These are phyloP conservation scores for Colletotrichum tofieldiae DNA, from an alignment of 2,329 filamentous ascomycete species.

Conservation along the genomic window DNA sequence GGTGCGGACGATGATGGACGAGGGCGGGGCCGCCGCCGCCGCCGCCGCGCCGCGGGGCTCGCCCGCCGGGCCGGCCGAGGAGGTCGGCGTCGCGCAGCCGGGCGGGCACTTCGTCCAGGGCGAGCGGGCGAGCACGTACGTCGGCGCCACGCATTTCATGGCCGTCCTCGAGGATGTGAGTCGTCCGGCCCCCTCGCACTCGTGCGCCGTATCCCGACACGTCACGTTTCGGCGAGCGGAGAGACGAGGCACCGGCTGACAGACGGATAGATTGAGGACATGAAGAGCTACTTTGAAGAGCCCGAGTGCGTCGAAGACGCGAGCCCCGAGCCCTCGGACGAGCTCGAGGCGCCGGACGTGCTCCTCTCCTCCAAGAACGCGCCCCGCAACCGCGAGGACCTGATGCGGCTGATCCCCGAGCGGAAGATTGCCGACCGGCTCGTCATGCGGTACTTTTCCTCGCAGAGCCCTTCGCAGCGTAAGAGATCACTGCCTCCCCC, in stretches of 20 bases:
- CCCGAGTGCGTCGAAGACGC: conserved; percentile 56
- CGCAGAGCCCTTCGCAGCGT: conserved; percentile 68
- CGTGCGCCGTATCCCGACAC: background rate
- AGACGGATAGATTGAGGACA: conserved; percentile 67
- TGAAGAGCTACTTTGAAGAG: conserved; percentile 72
- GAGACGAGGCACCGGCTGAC: conserved; percentile 38
- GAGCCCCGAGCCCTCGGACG: conserved; percentile 51
- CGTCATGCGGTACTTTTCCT: conserved; percentile 68
- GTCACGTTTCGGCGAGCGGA: background rate
- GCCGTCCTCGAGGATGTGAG: conserved; percentile 73
- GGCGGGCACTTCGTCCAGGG: conserved; percentile 62
- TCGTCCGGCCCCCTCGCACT: conserved; percentile 23
- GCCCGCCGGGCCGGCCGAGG: background rate
- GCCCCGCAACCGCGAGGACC: conserved; percentile 60
- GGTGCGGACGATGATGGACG: conserved; percentile 70
- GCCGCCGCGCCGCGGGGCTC: conserved; percentile 5
- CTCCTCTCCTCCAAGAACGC: conserved; percentile 59
- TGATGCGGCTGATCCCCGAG: conserved; percentile 65
- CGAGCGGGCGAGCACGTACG: conserved; percentile 63
- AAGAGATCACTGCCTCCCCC: conserved; percentile 42
- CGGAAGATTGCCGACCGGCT: conserved; percentile 64
- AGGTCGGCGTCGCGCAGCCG: conserved; percentile 43
- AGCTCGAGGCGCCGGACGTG: conserved; percentile 58
- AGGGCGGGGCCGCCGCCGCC: conserved; percentile 47
- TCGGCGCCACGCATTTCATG: conserved; percentile 73